Conservation (phyloP, 495 filamentous ascomycete genomes). For the Xylona heveae region DNA sequence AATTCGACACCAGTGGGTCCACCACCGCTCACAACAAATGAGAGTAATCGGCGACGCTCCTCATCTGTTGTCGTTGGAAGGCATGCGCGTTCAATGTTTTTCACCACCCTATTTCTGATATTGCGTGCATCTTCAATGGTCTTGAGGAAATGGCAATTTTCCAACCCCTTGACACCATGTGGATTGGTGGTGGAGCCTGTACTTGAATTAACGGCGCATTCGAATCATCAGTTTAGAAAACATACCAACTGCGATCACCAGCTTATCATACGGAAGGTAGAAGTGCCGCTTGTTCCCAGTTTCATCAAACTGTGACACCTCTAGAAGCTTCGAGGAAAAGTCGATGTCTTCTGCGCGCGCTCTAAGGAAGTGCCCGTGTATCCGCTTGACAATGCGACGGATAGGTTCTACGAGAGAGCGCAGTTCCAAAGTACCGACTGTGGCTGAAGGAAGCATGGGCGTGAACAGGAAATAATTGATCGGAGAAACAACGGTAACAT, state of each 20-base stretch:
- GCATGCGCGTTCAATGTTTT: conserved; percentile 83
- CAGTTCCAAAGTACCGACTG: conserved; percentile 84
- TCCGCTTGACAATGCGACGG: conserved; percentile 51
- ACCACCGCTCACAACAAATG: conserved; percentile 87
- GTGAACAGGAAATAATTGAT: conserved; percentile 96
- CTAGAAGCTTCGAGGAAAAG: conserved; percentile 75
- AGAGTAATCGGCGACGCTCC: conserved; percentile 68
- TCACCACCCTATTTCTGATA: conserved; percentile 78
- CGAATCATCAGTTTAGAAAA: conserved; percentile 1
- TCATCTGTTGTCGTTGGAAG: conserved; percentile 81
- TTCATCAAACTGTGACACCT: conserved; percentile 53
- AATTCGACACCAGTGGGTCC: conserved; percentile 97
- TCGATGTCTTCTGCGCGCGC: conserved; percentile 73
- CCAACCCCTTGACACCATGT: conserved; percentile 87
- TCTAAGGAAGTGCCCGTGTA: conserved; percentile 77
- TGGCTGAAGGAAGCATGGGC: conserved; percentile 90
- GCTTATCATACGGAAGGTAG: conserved; percentile 95
- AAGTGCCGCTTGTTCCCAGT: conserved; percentile 53
- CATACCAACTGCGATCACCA: conserved; percentile 80
- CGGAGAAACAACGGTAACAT: conserved; percentile 84
- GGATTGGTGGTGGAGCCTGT: conserved; percentile 73
- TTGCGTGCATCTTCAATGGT: conserved; percentile 72
- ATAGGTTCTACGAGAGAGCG: conserved; percentile 85
- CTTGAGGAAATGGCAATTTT: conserved; percentile 89
- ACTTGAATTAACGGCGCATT: conserved; percentile 6